phyloP scores from a whole-genome alignment of 495 filamentous ascomycete genomes.

The Tuber borchii region DNA sequence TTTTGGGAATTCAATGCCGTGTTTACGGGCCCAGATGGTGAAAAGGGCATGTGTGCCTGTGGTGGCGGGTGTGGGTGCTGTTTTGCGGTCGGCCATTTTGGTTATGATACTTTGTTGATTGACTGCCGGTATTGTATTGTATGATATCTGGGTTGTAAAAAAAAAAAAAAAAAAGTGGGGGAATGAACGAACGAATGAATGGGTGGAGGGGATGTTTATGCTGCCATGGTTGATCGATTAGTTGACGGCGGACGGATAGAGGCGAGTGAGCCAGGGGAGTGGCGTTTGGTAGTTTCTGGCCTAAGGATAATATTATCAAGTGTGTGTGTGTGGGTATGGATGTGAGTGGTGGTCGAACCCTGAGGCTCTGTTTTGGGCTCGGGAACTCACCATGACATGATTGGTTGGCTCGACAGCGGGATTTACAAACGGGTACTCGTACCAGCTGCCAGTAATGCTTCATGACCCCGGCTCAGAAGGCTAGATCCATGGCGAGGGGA shows the following conservation, averaged over 20 bases:
- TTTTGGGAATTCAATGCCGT: constrained; percentile 55
- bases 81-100: constrained; percentile 1
- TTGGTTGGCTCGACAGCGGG: background rate
- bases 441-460: background rate
- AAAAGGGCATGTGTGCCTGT: constrained; percentile 47
- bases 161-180: background rate
- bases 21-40: constrained; percentile 55
- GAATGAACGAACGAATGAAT: background rate
- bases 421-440: background rate
- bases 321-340: background rate
- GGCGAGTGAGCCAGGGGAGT: background rate
- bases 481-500: background rate
- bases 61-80: constrained; percentile 25
- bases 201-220: background rate
- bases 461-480: background rate
- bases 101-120: background rate
- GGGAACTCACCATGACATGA: too few relatives aligned
- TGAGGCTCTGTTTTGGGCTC: background rate
- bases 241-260: background rate
- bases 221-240: background rate
- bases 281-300: background rate
- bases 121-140: too few relatives aligned
- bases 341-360: background rate
- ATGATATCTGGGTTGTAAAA: background rate
- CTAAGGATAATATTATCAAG: too few relatives aligned